phyloP scores from a whole-genome alignment of 2,329 filamentous ascomycete genomes.

The Xylariaceae sp. region DNA sequence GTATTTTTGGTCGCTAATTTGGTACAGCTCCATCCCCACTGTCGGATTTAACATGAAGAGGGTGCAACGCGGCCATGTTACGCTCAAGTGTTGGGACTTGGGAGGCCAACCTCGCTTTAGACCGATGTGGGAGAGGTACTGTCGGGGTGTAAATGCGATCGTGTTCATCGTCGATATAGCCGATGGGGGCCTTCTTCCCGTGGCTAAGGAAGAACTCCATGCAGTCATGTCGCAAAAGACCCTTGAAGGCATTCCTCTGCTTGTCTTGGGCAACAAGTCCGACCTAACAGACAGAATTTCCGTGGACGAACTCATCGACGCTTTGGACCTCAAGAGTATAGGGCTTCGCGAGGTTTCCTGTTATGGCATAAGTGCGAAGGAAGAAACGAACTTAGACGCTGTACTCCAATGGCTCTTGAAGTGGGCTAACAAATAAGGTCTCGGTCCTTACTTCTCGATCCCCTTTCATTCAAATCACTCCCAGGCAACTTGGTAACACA shows the following conservation, averaged over 20 bases:
- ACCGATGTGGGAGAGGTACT: slow-evolving; percentile 99
- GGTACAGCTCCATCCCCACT: slow-evolving; percentile 85
- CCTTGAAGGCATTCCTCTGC: slow-evolving; percentile 82
- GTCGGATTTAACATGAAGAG: slow-evolving; percentile 99
- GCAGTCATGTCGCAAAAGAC: slow-evolving; percentile 79
- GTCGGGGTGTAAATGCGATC: slow-evolving; percentile 93
- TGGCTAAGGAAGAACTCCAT: slow-evolving; percentile 90
- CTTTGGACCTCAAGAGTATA: slow-evolving; percentile 83
- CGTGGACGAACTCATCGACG: slow-evolving; percentile 93
- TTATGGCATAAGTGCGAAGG: slow-evolving; percentile 97
- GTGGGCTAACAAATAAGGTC: slow-evolving; percentile 48
- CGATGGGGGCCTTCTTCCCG: slow-evolving; percentile 72
- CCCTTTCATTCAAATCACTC: no score
- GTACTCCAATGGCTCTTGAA: slow-evolving; percentile 96
- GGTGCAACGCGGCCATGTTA: slow-evolving; percentile 96
- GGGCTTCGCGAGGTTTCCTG: slow-evolving; percentile 93
- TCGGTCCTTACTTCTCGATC: no score
- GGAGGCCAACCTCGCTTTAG: slow-evolving; percentile 95
- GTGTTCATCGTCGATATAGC: slow-evolving; percentile 98
- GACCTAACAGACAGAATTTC: slow-evolving; percentile 87
- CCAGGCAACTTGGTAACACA: slow-evolving; percentile 7
- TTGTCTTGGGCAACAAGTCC: slow-evolving; percentile 96
- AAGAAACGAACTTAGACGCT: slow-evolving; percentile 96
- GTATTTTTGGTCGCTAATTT: slow-evolving; percentile 31
- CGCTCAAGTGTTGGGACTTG: slow-evolving; percentile 98